A percentile compares a stretch with the other conserved stretches of the same genome.
phyloP scores from a whole-genome alignment of 2,329 filamentous ascomycete species.

The Fusarium denticulatum region DNA sequence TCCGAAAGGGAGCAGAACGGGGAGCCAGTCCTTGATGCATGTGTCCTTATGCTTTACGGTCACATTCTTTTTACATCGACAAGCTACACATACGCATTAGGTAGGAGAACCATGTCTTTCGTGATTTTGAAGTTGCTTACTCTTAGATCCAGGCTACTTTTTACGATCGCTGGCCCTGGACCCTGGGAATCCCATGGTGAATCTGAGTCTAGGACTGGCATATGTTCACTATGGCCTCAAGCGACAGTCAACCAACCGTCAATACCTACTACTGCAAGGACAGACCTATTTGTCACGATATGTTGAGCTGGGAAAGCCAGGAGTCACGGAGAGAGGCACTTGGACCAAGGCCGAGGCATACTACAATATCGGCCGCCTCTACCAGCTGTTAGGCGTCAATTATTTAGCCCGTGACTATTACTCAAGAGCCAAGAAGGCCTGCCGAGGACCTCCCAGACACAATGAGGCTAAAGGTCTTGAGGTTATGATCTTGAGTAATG shows the following conservation, averaged over 20 bases:
- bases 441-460: background rate
- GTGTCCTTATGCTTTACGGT: conserved; percentile 86
- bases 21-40: conserved; percentile 70
- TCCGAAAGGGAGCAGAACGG: background rate
- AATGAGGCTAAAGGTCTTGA: conserved; percentile 38
- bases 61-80: conserved; percentile 88
- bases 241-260: conserved; percentile 87
- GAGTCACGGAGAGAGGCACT: background rate
- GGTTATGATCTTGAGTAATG: conserved; percentile 47
- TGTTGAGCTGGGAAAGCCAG: conserved; percentile 27
- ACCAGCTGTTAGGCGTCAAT: conserved; percentile 50
- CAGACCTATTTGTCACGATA: conserved; percentile 75
- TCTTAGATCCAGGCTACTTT: conserved; percentile 73
- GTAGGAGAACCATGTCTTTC: conserved; percentile 52
- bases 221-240: conserved; percentile 93
- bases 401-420: conserved; percentile 78
- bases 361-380: conserved; percentile 53
- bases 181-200: conserved; percentile 79
- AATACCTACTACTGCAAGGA: conserved; percentile 87
- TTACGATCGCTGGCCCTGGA: conserved; percentile 79
- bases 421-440: conserved; percentile 48
- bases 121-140: background rate
- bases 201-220: conserved; percentile 81
- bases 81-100: conserved; percentile 84
- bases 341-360: conserved; percentile 47